Base-by-base conservation (phyloP, 2,329 filamentous ascomycete species). In the Fusarium cicatricum region DNA sequence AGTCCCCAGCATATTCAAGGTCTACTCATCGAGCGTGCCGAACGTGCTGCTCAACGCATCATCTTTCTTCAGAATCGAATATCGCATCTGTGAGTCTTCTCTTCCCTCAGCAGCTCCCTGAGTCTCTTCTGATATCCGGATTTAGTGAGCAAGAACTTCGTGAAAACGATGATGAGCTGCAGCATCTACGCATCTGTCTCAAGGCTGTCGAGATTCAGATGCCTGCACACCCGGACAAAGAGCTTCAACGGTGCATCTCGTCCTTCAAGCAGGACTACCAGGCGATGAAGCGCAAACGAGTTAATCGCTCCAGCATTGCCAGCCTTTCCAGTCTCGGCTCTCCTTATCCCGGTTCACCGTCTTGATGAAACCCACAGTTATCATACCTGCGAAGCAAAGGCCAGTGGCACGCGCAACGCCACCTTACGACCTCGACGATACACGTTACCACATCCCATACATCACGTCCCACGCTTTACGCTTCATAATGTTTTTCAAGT, bases 121-220 rank as follows among this genome's bases (percentile, higher is more conserved):
- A 21, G 14, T 23, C 7, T 14, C 19, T 42, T 31, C 57, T 66
- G 42, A 64, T 58, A 44, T 17, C 44, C 52, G 56, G 28, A 57
- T 37, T 2, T 55, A 87, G 80, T 63, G 85, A 84, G 67, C 75
- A 81, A 32, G 82, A 87, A 62, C 77, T 83, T 19, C 76, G 80
- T 42, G 78, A 82, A 63, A 82, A 82, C 66, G 83, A 87, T 58
- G 81, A 84, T 34, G 85, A 88, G 68, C 78, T 89, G 23, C 79
- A 82, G 38, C 85, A 85, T 68, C 78, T 87, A 36, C 82, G 85
- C 52, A 83, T 90, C 57, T 82, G 84, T 67, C 78, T 87, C 58
- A 84, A 86, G 61, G 84, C 82, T 17, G 81, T 88, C 62, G 85
- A 88, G 74, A 81, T 86, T 15, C 83, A 85, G 62, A 81, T 81